Evolutionary conservation across 225 moss, liverwort and hornwort species (phyloP), one percentile per base, ranked within the genome.

Genomic region (Bryum argenteum): DNA sequence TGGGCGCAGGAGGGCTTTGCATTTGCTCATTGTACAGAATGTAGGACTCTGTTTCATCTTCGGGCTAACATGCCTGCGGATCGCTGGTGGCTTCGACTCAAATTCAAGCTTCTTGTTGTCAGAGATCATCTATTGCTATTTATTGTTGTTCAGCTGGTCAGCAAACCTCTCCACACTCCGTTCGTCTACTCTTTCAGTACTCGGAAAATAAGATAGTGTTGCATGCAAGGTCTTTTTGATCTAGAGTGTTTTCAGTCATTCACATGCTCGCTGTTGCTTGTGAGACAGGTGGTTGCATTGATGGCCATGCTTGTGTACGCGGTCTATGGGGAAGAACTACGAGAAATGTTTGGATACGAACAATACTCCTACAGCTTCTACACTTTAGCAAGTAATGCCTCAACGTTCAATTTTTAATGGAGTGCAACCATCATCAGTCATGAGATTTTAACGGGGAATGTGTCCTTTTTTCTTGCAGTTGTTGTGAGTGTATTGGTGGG

Each of bases 21-120:
- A 65, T 93, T 93, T 88, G 93, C 91, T 65, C 89, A 93, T 66
- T 93, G 93, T 84, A 86, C 89, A 84, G 93, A 93, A 88, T 93
- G 93, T 84, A 89, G 91, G 79, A 78, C 93, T 65, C 60, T 84
- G 54, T 93, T 93, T 73, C 73, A 88, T 82, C 84, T 93, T 75
- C 85, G 89, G 72, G 86, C 93, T 21, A 91, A 86, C 75, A 81
- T 91, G 80, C 91, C 91, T 61, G 84, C 93, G 15, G 89, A 91
- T 75, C 87, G 91, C 71, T 93, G 91, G 93, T 91, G 93, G 93
- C 78, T 93, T 72, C 84, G 89, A 67, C 72, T 91, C 39, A 93
- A 91, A 69, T 93, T 93, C 78, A 91, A 88, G 76, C 73, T 93
- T 24, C 77, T 93, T 68, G 93, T 93, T 62, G 67, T 93, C 61